These are phyloP conservation scores for Colletotrichum agaves DNA, from an alignment of 2,329 filamentous ascomycete genomes.

Conservation along the genomic window DNA sequence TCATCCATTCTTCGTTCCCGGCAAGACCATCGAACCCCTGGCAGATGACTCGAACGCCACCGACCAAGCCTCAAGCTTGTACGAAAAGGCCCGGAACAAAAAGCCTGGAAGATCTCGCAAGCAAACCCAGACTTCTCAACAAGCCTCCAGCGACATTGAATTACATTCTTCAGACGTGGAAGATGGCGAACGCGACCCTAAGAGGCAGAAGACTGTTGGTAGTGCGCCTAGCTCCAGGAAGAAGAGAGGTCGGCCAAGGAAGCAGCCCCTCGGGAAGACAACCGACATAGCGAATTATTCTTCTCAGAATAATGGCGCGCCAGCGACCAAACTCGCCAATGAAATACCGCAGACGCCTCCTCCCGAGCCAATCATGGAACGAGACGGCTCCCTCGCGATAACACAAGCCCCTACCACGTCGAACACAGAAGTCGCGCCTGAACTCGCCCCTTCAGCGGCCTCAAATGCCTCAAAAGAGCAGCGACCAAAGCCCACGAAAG, in stretches of 20 bases:
- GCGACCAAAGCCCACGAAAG: slow-evolving; percentile 44
- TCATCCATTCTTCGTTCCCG: slow-evolving; percentile 64
- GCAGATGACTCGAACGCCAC: not conserved
- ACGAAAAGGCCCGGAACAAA: not conserved
- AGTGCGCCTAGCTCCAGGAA: slow-evolving; percentile 35
- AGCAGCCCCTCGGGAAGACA: slow-evolving; percentile 40
- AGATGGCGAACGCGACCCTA: slow-evolving; percentile 36
- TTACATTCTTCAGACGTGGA: slow-evolving; percentile 20
- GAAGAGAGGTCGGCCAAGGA: slow-evolving; percentile 41
- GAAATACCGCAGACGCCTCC: slow-evolving; percentile 1
- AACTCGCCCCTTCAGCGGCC: not conserved
- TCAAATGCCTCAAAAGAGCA: slow-evolving; percentile 4
- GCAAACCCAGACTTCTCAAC: slow-evolving; percentile 3
- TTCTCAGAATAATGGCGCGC: not conserved
- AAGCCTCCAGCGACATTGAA: slow-evolving; percentile 24
- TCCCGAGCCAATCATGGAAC: not conserved
- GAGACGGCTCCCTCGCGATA: not conserved
- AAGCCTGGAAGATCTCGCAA: slow-evolving; percentile 3
- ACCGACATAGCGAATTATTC: slow-evolving; percentile 43
- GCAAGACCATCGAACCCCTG: slow-evolving; percentile 9
- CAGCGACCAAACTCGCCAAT: slow-evolving; percentile 1
- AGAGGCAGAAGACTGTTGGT: slow-evolving; percentile 43
- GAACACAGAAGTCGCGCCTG: not conserved
- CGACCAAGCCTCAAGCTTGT: not conserved
- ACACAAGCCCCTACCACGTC: not conserved